Base-by-base conservation (phyloP, 2,329 filamentous ascomycete genomes). In the Fusarium oxysporum region DNA sequence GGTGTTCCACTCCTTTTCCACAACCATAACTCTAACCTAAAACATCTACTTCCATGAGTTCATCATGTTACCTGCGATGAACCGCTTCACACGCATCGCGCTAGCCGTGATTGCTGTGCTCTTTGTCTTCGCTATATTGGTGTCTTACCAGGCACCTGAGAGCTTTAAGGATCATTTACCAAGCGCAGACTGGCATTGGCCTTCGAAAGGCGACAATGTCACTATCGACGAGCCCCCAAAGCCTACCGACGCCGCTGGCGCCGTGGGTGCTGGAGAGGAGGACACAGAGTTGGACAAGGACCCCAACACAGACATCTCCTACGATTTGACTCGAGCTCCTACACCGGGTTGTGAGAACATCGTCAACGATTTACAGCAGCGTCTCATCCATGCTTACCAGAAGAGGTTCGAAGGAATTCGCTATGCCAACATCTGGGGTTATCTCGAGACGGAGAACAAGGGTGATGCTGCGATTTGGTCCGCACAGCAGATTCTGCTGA, bases 361-460 rank as follows among this genome's bases (percentile, higher is more conserved):
- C 41, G 76, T 77, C 68, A 77, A 77, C 65, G 70, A 77, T 25
- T 74, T 77, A 8, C 75, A 77, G 63, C 75, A 77, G 47, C 75
- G 72, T 32, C 72, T 77, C 40, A 77, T 77, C 44, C 70, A 72
- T 14, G 71, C 74, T 12, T 77, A 77, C 66, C 65, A 76, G 51
- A 68, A 76, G 60, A 68, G 76, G n/a, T 58, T 78, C 47, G 47
- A 66, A 17, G 76, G 76, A 48, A 73, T 78, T 41, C 74, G 76
- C 33, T 76, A 78, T 28, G 74, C 73, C 65, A 77, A 77, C 70
- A 78, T 78, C 60, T 78, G 75, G 75, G 76, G 76, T 30, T 77
- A 77, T 54, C 75, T 77, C n/a, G 74, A 77, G 65, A 77, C 75
- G 5, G 75, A 76, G 68, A 77, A 77, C 74, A 77, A 77, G 75